Base-by-base conservation (phyloP, 345 rosid species). In the Populus tremula region DNA sequence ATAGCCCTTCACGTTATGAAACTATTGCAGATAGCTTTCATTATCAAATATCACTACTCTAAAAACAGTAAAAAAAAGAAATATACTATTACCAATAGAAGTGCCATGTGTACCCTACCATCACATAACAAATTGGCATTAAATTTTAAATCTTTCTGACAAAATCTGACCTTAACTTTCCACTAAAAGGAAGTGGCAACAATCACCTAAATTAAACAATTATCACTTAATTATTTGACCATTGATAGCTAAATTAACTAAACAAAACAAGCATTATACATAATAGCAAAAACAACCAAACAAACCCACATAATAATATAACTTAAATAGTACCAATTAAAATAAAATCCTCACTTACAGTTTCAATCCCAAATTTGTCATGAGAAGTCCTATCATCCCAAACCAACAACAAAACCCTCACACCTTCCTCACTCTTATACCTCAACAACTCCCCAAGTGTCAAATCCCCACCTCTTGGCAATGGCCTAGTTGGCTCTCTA, bases 301-400 rank as follows among this genome's bases (percentile, higher is more conserved):
- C 18, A 25, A 75, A 67, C 29, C 14, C 67, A 53, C 21, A 41
- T 35, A 29, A 33, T 6, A 50, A 18, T 25, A 77, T 16, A 50
- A 5, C 0, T n/a, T 71, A 23, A 62, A 23, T 12, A 5, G 27
- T 13, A 67, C 76, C 17, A 7, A 38, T 13, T 17, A 64, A 72
- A 59, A 89, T 93, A 94, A 74, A 76, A 41, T 67, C 91, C 88
- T n/a, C 63, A 59, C 63, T 59, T 79, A 96, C 97, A 82, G 87
- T 89, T 20, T 71, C 79, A 43, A 93, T 59, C 67, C 93, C 90
- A 12, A 86, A 87, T 72, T 87, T 91, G 56, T 89, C 93, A 31
- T 87, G 94, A 13, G 99, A 96, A 70, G 97, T 91, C 85, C 85
- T 96, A 80, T 96, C 99, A 59, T 96, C 97, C 99, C 98, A 96